Conservation (phyloP, 108 stramenopile species). For the Seminavis robusta region DNA sequence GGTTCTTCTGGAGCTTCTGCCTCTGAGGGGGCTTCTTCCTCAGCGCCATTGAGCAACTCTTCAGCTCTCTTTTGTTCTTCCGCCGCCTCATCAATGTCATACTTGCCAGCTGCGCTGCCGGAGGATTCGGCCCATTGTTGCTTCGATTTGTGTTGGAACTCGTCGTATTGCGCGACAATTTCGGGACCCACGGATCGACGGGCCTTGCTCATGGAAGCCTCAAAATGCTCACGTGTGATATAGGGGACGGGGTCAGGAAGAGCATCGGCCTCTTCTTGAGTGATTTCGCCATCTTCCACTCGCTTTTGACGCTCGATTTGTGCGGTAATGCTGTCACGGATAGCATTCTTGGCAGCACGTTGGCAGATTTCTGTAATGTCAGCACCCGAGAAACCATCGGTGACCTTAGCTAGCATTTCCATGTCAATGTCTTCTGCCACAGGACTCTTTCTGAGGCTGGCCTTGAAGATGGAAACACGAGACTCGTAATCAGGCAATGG, state of each 20-base stretch:
- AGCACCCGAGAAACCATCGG: constrained; percentile 93
- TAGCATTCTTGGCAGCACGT: constrained; percentile 88
- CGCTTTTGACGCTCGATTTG: constrained; percentile 54
- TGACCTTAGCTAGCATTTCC: constrained; percentile 79
- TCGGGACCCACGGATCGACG: constrained; percentile 85
- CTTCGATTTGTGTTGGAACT: constrained; percentile 85
- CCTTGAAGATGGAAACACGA: constrained; percentile 91
- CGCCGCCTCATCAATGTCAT: constrained; percentile 82
- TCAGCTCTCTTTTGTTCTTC: constrained; percentile 77
- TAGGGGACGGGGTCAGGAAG: constrained; percentile 75
- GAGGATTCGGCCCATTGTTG: constrained; percentile 68
- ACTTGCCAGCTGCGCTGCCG: constrained; percentile 23
- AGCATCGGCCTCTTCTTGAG: constrained; percentile 81
- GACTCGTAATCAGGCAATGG: constrained; percentile 88
- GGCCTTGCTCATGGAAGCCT: constrained; percentile 87
- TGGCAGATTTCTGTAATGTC: constrained; percentile 96
- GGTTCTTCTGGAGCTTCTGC: no score
- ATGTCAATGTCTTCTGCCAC: constrained; percentile 79
- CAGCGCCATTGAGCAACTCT: constrained; percentile 46
- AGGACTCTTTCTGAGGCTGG: constrained; percentile 92
- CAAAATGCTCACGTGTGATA: constrained; percentile 82
- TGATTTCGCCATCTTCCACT: constrained; percentile 54
- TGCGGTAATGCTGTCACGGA: constrained; percentile 88
- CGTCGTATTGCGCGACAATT: constrained; percentile 84
- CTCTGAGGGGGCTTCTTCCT: no score